These are phyloP conservation scores for Sisymbrium irio DNA, from an alignment of 345 rosid genomes.

Conservation along the genomic window DNA sequence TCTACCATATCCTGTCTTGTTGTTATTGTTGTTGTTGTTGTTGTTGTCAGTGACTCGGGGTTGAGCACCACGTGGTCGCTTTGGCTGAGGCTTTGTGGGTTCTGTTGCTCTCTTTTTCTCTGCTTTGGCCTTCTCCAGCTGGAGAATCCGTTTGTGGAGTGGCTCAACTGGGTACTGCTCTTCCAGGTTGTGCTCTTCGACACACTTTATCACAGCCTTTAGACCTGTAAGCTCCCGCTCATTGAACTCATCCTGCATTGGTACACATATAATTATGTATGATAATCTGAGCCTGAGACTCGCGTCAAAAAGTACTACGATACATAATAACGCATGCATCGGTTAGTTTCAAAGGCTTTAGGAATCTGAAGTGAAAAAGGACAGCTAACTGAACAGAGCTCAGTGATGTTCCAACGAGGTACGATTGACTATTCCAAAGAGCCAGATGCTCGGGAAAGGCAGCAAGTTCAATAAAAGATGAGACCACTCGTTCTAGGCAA, in stretches of 20 bases:
- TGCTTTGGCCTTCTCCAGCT: constrained; percentile 91
- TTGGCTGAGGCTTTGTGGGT: constrained; percentile 83
- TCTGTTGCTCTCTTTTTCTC: constrained; percentile 87
- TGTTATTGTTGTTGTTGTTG: constrained; percentile 21
- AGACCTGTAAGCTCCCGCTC: constrained; percentile 85
- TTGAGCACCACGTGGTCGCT: constrained; percentile 81
- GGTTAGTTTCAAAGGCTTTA: background rate
- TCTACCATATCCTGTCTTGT: constrained; percentile 62
- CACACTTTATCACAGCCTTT: constrained; percentile 81
- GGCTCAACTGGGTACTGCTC: constrained; percentile 69
- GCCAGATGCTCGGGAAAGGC: constrained; percentile 6
- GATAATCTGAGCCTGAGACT: background rate
- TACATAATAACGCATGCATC: background rate
- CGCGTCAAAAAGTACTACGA: constrained; percentile 5
- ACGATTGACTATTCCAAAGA: background rate
- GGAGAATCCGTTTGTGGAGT: constrained; percentile 66
- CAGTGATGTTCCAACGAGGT: background rate
- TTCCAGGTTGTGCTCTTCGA: constrained; percentile 95
- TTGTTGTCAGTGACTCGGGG: constrained; percentile 50
- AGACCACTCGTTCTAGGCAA: background rate
- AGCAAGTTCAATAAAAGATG: background rate
- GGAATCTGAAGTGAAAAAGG: background rate
- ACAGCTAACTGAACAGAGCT: constrained; percentile 5
- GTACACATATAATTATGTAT: background rate
- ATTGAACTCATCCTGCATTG: constrained; percentile 66